Conservation (phyloP, 2,329 filamentous ascomycete species). For the Magnaporthiopsis rhizophila region DNA sequence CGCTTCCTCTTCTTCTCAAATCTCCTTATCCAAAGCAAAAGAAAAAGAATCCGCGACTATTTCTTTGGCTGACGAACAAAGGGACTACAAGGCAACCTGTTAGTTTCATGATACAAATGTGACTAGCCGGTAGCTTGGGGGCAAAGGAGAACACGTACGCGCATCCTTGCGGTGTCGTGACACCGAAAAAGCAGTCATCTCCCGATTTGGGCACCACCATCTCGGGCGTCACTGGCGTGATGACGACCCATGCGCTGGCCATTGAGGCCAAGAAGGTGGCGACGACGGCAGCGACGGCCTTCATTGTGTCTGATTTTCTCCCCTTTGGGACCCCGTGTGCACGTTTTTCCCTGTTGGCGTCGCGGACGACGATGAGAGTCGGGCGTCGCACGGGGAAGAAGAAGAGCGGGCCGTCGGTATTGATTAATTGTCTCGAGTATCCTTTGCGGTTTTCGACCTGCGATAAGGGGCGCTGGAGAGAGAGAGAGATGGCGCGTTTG, state of each 20-base stretch:
- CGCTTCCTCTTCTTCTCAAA: neutral
- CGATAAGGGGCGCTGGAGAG: neutral
- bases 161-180: conserved; percentile 48
- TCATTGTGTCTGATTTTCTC: conserved; percentile 26
- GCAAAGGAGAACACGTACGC: conserved; percentile 32
- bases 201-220: conserved; percentile 40
- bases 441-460: neutral
- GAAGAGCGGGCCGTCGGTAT: neutral
- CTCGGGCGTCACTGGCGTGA: conserved; percentile 42
- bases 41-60: neutral
- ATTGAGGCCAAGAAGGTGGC: conserved; percentile 36
- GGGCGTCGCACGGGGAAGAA: neutral
- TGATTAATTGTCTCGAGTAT: neutral
- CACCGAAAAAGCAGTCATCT: conserved; percentile 49
- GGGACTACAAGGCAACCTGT: neutral
- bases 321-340: neutral
- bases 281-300: conserved; percentile 23
- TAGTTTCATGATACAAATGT: neutral
- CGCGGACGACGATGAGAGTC: neutral
- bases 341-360: neutral
- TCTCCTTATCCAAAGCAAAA: neutral
- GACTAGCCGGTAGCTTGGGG: neutral
- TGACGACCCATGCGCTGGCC: conserved; percentile 45
- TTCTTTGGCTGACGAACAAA: neutral
- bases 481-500: neutral